A percentile compares a stretch with the other conserved stretches of the same genome.
Evolutionary conservation across 1,284 basidiomycete species (phyloP).

Genomic region (Rhodotorula sp.): DNA sequence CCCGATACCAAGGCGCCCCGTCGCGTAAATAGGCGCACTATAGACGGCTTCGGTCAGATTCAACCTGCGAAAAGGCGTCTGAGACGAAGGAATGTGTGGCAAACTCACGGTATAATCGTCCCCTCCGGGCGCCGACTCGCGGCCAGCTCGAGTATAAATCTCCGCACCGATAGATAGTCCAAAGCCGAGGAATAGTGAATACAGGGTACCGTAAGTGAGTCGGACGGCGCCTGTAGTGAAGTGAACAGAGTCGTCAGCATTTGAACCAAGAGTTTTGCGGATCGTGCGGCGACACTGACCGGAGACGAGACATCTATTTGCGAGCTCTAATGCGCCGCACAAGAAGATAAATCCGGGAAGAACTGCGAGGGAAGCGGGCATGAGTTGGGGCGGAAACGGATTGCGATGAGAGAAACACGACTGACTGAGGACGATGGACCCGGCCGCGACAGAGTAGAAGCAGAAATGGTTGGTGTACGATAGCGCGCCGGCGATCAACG

Average conservation of each 20-base stretch:
- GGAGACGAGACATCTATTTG: conserved; percentile 59
- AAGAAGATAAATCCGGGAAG: conserved; percentile 79
- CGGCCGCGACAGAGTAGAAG: conserved; percentile 78
- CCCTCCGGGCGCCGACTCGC: conserved; percentile 12
- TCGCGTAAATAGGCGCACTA: conserved; percentile 32
- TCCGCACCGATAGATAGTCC: conserved; percentile 77
- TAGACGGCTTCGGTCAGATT: neutral
- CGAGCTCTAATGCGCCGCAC: conserved; percentile 73
- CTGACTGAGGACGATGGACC: conserved; percentile 74
- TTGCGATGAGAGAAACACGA: neutral
- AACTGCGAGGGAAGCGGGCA: neutral
- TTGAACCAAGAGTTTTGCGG: too few species aligned
- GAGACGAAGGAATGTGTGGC: too few species aligned
- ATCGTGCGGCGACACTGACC: conserved; percentile 65
- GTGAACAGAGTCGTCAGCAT: neutral
- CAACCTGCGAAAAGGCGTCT: neutral
- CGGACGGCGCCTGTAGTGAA: conserved; percentile 62
- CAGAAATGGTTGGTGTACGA: conserved; percentile 69
- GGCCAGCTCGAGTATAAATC: conserved; percentile 50
- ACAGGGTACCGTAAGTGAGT: conserved; percentile 58
- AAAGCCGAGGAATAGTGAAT: conserved; percentile 66
- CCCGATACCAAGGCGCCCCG: conserved; percentile 55
- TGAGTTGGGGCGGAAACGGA: neutral
- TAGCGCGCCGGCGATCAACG: conserved; percentile 72
- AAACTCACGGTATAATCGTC: conserved; percentile 27